Conservation (phyloP, 805 yeast species). For the Scheffersomyces ergatensis region DNA sequence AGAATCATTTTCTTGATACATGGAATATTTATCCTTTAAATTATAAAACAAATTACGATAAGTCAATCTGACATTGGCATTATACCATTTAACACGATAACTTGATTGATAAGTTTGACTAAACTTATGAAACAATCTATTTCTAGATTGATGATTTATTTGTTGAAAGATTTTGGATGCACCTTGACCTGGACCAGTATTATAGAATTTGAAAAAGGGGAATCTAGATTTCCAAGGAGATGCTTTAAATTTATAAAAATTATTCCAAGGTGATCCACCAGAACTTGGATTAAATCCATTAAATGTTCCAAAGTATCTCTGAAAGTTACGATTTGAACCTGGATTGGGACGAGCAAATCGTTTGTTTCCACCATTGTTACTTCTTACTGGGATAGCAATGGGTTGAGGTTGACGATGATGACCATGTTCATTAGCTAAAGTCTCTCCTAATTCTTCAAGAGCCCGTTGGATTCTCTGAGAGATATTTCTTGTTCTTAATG, state of each 20-base stretch:
- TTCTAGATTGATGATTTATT: conserved; percentile 3
- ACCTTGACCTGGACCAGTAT: neutral
- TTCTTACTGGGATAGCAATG: conserved; percentile 34
- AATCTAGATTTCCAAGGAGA: neutral
- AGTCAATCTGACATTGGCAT: conserved; percentile 15
- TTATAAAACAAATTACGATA: conserved; percentile 16
- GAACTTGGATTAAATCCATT: conserved; percentile 7
- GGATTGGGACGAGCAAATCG: neutral
- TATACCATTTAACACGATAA: conserved; percentile 16
- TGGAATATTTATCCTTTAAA: conserved; percentile 6
- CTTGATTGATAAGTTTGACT: conserved; percentile 18
- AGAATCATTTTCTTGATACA: neutral
- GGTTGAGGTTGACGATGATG: conserved; percentile 30
- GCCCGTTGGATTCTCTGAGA: conserved; percentile 46
- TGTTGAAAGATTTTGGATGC: conserved; percentile 4
- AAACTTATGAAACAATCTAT: conserved; percentile 22
- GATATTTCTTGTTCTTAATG: conserved; percentile 42
- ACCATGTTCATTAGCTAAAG: conserved; percentile 21
- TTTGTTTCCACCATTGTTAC: neutral
- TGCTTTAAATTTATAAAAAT: conserved; percentile 1
- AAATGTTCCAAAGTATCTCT: conserved; percentile 21
- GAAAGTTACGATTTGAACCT: conserved; percentile 12
- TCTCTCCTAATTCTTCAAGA: conserved; percentile 46
- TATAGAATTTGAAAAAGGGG: neutral
- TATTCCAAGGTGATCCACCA: neutral